phyloP scores from a whole-genome alignment of 495 filamentous ascomycete genomes.

The Daldinia bambusicola region DNA sequence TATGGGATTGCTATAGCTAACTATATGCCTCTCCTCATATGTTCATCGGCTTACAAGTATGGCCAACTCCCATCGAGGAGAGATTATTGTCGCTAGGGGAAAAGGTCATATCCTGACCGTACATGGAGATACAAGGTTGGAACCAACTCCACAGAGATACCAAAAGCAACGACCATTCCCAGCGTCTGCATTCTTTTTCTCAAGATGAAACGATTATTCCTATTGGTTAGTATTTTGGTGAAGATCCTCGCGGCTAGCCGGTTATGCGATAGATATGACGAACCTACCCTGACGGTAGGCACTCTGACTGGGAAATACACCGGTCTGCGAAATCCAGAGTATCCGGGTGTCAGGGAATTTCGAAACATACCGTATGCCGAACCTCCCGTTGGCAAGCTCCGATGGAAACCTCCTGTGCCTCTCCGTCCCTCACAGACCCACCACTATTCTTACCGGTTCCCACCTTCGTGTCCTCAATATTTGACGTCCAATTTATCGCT shows the following conservation, averaged over 20 bases:
- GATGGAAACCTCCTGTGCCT: slow-evolving; percentile 55
- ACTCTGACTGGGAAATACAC: slow-evolving; percentile 51
- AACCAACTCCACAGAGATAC: background rate
- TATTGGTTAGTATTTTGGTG: slow-evolving; percentile 18
- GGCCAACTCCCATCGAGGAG: background rate
- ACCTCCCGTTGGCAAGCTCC: slow-evolving; percentile 51
- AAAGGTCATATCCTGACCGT: background rate
- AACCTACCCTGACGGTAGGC: slow-evolving; percentile 45
- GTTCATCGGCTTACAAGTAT: slow-evolving; percentile 18
- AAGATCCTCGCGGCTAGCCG: slow-evolving; percentile 12
- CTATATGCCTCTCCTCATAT: background rate
- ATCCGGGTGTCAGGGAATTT: slow-evolving; percentile 56
- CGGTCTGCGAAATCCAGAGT: slow-evolving; percentile 53
- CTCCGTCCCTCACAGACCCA: slow-evolving; percentile 44
- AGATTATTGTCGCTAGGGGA: background rate
- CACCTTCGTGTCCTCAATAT: slow-evolving; percentile 54
- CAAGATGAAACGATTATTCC: slow-evolving; percentile 15
- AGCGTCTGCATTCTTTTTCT: slow-evolving; percentile 6
- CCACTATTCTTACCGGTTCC: slow-evolving; percentile 50
- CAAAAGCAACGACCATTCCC: slow-evolving; percentile 10
- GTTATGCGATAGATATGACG: slow-evolving; percentile 11
- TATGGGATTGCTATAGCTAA: background rate
- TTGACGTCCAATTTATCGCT: slow-evolving; percentile 44
- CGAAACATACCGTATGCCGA: slow-evolving; percentile 59
- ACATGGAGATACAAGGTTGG: background rate